phyloP scores from a whole-genome alignment of 75 land plant genomes.

The Cupressus sempervirens region DNA sequence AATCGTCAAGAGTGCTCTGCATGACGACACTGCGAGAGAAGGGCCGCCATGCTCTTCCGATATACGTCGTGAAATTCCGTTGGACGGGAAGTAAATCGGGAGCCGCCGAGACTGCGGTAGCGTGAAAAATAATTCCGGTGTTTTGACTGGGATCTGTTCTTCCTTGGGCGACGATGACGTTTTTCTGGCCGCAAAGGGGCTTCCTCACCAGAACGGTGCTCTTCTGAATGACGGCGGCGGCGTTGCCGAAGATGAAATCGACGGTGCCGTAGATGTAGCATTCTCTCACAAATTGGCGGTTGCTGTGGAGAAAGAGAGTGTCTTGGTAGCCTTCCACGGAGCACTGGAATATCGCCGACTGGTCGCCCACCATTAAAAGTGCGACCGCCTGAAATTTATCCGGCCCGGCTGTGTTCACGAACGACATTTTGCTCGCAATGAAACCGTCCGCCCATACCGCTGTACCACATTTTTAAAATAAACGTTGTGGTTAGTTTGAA shows the following conservation, averaged over 20 bases:
- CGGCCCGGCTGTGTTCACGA: conserved; percentile 32
- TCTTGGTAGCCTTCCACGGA: conserved; percentile 33
- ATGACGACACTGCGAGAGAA: conserved; percentile 23
- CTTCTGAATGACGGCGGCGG: conserved; percentile 39
- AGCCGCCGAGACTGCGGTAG: conserved; percentile 4
- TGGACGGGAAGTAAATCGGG: not conserved
- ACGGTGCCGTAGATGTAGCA: conserved; percentile 32
- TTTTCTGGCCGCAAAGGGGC: conserved; percentile 16
- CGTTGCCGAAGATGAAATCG: conserved; percentile 57
- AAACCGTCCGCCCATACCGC: conserved; percentile 10
- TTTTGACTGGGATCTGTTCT: conserved; percentile 16
- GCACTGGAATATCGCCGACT: conserved; percentile 26
- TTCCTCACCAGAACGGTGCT: conserved; percentile 24
- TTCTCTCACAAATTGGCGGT: conserved; percentile 28
- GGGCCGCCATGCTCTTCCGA: conserved; percentile 38
- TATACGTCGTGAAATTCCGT: not conserved
- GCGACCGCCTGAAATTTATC: conserved; percentile 37
- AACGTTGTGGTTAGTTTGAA: not conserved
- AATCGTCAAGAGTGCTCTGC: conserved; percentile 11
- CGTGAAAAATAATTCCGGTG: conserved; percentile 24
- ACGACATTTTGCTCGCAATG: conserved; percentile 17
- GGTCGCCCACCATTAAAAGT: conserved; percentile 18
- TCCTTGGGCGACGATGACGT: conserved; percentile 33
- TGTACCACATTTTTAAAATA: not conserved
- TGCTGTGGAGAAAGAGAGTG: conserved; percentile 34